Evolutionary conservation across 176 grass and related monocot genomes (phyloP), one percentile per base, ranked within the genome.

Genomic region (Typha latifolia): DNA sequence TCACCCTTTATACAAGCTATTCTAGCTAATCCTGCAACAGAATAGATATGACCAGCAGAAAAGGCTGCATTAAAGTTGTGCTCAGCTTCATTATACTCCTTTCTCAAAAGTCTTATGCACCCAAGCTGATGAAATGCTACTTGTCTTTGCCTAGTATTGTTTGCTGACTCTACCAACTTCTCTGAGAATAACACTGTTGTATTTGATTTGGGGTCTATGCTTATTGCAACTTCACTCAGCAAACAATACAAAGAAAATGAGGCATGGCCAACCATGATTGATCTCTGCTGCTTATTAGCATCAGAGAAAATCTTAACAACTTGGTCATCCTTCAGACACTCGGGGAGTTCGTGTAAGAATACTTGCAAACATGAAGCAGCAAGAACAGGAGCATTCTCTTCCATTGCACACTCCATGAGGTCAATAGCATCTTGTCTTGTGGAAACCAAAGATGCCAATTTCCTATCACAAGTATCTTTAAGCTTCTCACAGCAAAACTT

Each of bases 101-200:
- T 88, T 81, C 87, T 85, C 62, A 88, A 75, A 67, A 88, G 75
- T 63, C 76, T 88, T 64, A 86, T 78, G 61, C 87, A 96, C 48
- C 82, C 91, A 72, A 96, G 84, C 81, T 88, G 84, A 84, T 96
- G 91, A 88, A 67, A 96, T 49, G 91, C 91, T 20, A 96, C 84
- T 85, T 96, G 91, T 63, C 85, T 96, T 63, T 96, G 82, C 2
- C 62, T 74, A 80, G 69, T 63, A 62, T 66, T 75, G 37, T 66
- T 67, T 66, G 84, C 84, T 12, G 81, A 81, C 3, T 91, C 67
- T 15, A 74, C 74, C 52, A 96, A 75, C 62, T 91, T 96, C 83
- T 91, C 87, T 55, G 74, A 64, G 64, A 96, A 85, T 32, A 49
- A 67, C 61, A 78, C 50, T 5, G 87, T 72, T 69, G 78, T 72